Evolutionary conservation across 345 rosid species (phyloP).

Genomic region (Moricandia arvensis): DNA sequence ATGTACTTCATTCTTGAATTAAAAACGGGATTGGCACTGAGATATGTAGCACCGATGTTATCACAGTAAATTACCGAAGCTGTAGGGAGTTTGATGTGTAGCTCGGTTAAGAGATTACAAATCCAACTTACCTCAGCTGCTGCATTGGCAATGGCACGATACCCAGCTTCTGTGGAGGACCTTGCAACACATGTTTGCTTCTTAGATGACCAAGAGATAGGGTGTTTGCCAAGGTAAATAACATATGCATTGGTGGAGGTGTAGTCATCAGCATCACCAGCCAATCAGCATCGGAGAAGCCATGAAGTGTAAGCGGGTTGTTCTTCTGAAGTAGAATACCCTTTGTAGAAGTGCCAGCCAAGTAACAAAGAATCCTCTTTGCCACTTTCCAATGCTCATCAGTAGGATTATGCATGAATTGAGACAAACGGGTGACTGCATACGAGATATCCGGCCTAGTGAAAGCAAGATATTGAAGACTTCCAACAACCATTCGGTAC

Average conservation of each 20-base stretch:
- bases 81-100: too few relatives aligned
- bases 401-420: background rate
- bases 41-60: too few relatives aligned
- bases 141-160: too few relatives aligned
- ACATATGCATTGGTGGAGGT: background rate
- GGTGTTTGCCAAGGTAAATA: too few relatives aligned
- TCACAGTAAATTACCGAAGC: too few relatives aligned
- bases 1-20: too few relatives aligned
- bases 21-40: too few relatives aligned
- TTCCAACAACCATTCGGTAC: background rate
- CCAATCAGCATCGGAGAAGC: background rate
- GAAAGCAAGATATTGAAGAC: background rate
- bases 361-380: background rate
- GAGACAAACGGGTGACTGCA: background rate
- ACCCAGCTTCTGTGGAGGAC: too few relatives aligned
- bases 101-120: too few relatives aligned
- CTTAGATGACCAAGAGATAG: too few relatives aligned
- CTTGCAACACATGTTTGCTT: too few relatives aligned
- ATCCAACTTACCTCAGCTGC: too few relatives aligned
- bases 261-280: background rate
- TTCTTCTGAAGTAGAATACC: background rate
- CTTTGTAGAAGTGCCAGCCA: background rate
- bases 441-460: background rate
- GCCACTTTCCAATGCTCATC: background rate
- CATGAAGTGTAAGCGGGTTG: background rate